A percentile compares a stretch with the other conserved stretches of the same genome.
Conservation (phyloP, 2,329 filamentous ascomycete genomes). For the Phaeophleospora eucalypticola region DNA sequence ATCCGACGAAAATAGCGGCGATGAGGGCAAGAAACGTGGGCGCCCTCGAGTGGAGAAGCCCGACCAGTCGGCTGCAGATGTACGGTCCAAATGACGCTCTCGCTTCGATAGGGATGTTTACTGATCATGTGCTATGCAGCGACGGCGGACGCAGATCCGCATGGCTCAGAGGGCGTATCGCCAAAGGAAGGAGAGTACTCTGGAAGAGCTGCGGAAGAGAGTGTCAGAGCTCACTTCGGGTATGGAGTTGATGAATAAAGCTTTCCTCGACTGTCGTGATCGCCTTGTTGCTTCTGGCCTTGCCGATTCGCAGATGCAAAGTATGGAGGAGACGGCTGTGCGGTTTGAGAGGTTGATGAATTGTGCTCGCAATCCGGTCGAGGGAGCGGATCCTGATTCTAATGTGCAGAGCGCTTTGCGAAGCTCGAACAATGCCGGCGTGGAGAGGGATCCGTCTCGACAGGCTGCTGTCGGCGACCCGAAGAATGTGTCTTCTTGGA, state of each 20-base stretch:
- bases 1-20: conserved; percentile 19
- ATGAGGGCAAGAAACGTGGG: conserved; percentile 56
- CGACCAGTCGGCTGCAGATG: conserved; percentile 73
- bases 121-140: conserved; percentile 44
- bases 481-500: conserved; percentile 26
- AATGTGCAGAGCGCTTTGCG: background rate
- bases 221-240: conserved; percentile 65
- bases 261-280: conserved; percentile 52
- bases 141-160: conserved; percentile 80
- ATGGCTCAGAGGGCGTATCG: conserved; percentile 82
- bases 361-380: conserved; percentile 21
- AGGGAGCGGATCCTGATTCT: conserved; percentile 8
- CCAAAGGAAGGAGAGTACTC: conserved; percentile 77
- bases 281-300: conserved; percentile 19
- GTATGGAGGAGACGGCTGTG: conserved; percentile 20
- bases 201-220: conserved; percentile 65
- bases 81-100: conserved; percentile 54
- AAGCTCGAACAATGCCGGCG: conserved; percentile 1
- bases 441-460: background rate
- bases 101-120: conserved; percentile 1
- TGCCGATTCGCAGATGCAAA: conserved; percentile 16
- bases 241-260: conserved; percentile 69
- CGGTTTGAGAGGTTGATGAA: conserved; percentile 21
- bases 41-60: conserved; percentile 71
- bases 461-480: conserved; percentile 7